phyloP scores from a whole-genome alignment of 495 filamentous ascomycete genomes.

The Monascus purpureus region DNA sequence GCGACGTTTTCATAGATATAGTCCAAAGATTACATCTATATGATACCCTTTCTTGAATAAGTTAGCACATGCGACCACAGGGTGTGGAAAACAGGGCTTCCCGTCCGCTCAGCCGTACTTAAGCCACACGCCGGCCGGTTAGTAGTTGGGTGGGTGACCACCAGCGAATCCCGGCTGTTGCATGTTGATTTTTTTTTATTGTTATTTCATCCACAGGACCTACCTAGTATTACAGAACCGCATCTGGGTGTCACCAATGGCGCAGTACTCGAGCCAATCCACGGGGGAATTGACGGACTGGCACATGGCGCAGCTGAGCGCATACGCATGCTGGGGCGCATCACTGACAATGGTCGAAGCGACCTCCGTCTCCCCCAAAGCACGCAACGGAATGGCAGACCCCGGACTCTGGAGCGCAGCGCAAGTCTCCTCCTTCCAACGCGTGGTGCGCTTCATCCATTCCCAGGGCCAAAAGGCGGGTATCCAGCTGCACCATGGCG shows the following conservation, averaged over 20 bases:
- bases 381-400: constrained; percentile 58
- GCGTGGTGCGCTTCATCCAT: constrained; percentile 44
- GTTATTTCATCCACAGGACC: too few relatives aligned
- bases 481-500: constrained; percentile 64
- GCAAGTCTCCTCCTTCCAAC: constrained; percentile 50
- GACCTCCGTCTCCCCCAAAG: constrained; percentile 49
- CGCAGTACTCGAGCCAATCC: constrained; percentile 50
- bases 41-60: too few relatives aligned
- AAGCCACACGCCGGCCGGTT: too few relatives aligned
- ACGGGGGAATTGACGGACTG: constrained; percentile 57
- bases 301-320: constrained; percentile 52
- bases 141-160: too few relatives aligned
- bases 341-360: constrained; percentile 58
- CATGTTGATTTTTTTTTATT: too few relatives aligned
- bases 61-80: too few relatives aligned
- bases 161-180: too few relatives aligned
- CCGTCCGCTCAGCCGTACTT: too few relatives aligned
- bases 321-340: constrained; percentile 48
- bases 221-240: too few relatives aligned
- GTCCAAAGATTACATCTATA: too few relatives aligned
- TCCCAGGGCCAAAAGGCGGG: constrained; percentile 53
- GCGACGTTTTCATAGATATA: too few relatives aligned
- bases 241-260: constrained; percentile 42
- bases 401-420: constrained; percentile 50
- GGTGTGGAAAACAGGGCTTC: too few relatives aligned